phyloP scores from a whole-genome alignment of 2,329 filamentous ascomycete species.

The Knufia petricola region DNA sequence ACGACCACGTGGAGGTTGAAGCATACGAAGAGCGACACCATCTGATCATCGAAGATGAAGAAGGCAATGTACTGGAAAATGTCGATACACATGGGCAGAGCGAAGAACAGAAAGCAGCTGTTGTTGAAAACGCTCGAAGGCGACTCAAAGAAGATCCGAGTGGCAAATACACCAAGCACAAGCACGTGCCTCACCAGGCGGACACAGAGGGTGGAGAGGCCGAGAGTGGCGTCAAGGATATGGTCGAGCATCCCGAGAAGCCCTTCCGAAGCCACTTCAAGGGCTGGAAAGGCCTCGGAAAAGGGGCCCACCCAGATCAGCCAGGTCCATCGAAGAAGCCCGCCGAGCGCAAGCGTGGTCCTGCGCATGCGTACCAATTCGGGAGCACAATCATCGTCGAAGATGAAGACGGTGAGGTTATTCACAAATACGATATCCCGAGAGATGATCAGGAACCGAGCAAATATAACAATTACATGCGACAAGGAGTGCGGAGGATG shows the following conservation, averaged over 20 bases:
- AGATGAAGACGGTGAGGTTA: constrained; percentile 58
- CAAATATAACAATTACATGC: constrained; percentile 28
- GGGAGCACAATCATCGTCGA: constrained; percentile 63
- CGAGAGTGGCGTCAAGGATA: constrained; percentile 30
- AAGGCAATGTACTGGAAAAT: constrained; percentile 74
- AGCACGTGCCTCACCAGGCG: constrained; percentile 32
- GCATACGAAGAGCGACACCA: constrained; percentile 73
- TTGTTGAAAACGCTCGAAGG: constrained; percentile 43
- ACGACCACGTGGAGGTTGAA: constrained; percentile 41
- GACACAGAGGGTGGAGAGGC: constrained; percentile 37
- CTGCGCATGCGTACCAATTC: constrained; percentile 58
- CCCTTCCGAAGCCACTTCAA: constrained; percentile 40
- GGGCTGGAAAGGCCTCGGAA: constrained; percentile 37
- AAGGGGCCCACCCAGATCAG: constrained; percentile 27
- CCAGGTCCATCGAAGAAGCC: constrained; percentile 20
- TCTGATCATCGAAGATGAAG: constrained; percentile 71
- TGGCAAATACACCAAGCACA: constrained; percentile 39
- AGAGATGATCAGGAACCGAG: constrained; percentile 18
- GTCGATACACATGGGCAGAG: constrained; percentile 40
- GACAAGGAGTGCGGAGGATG: constrained; percentile 48
- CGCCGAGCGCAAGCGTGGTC: constrained; percentile 37
- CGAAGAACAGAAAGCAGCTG: constrained; percentile 52
- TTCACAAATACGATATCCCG: constrained; percentile 59
- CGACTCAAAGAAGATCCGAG: constrained; percentile 45
- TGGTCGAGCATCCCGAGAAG: constrained; percentile 27